Evolutionary conservation across 1,139 yeast species (phyloP).

Genomic region (Suhomyces wounanorum): DNA sequence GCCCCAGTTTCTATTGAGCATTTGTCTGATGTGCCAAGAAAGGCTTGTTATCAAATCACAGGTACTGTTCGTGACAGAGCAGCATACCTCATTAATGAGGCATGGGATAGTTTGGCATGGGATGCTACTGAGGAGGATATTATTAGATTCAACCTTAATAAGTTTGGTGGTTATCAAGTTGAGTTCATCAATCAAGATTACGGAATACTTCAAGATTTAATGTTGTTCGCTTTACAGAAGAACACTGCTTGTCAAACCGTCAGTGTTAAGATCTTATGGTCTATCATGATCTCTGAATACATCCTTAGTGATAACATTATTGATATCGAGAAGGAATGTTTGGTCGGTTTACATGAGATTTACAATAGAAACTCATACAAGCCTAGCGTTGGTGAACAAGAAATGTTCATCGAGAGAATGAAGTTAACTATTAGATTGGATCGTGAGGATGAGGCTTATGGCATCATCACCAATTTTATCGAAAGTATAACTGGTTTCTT

Average conservation of each 20-base stretch:
- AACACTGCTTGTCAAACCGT: slow-evolving; percentile 62
- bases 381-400: slow-evolving; percentile 59
- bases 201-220: slow-evolving; percentile 63
- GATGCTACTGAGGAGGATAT: slow-evolving; percentile 61
- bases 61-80: slow-evolving; percentile 65
- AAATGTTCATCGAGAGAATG: slow-evolving; percentile 52
- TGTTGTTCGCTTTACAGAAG: slow-evolving; percentile 70
- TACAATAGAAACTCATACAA: slow-evolving; percentile 58
- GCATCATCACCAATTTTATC: slow-evolving; percentile 52
- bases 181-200: slow-evolving; percentile 62
- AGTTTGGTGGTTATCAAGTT: slow-evolving; percentile 74
- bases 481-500: slow-evolving; percentile 64
- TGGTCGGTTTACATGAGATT: slow-evolving; percentile 63
- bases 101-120: slow-evolving; percentile 80
- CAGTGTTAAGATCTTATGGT: slow-evolving; percentile 72
- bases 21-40: slow-evolving; percentile 69
- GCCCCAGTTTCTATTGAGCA: slow-evolving; percentile 65
- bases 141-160: slow-evolving; percentile 59
- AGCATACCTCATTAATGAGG: slow-evolving; percentile 54
- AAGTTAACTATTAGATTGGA: slow-evolving; percentile 57
- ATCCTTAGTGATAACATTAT: slow-evolving; percentile 58
- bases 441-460: slow-evolving; percentile 66
- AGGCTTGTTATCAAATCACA: slow-evolving; percentile 66
- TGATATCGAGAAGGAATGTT: slow-evolving; percentile 64
- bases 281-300: slow-evolving; percentile 68